phyloP scores from a whole-genome alignment of 1,139 yeast genomes.

The Zygoascus hellenicus region DNA sequence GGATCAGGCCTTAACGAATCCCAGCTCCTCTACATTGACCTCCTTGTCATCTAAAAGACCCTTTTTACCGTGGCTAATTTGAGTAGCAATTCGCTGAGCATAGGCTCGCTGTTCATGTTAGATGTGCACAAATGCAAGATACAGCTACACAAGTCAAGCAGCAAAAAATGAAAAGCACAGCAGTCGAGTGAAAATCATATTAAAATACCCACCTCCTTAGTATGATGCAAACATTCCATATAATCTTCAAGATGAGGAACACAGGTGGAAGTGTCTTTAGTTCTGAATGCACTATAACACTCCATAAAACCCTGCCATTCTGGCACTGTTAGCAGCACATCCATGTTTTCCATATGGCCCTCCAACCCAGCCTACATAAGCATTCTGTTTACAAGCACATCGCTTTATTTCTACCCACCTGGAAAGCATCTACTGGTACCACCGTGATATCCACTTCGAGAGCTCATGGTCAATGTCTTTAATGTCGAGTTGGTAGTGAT shows the following conservation, averaged over 20 bases:
- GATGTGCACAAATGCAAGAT: too few species aligned
- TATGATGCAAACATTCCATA: slow-evolving; percentile 45
- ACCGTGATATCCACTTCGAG: slow-evolving; percentile 37
- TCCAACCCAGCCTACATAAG: too few species aligned
- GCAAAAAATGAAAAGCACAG: background rate
- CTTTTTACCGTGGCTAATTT: slow-evolving; percentile 7
- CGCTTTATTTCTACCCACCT: slow-evolving; percentile 27
- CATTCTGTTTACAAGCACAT: too few species aligned
- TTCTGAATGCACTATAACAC: slow-evolving; percentile 40
- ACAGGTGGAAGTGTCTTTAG: slow-evolving; percentile 37
- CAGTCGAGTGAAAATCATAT: background rate
- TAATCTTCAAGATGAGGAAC: slow-evolving; percentile 42
- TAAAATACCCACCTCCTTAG: slow-evolving; percentile 35
- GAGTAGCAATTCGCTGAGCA: slow-evolving; percentile 9
- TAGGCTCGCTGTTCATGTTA: slow-evolving; percentile 12
- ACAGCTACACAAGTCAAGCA: too few species aligned
- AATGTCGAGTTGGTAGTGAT: background rate
- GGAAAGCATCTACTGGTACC: slow-evolving; percentile 46
- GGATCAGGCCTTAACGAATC: slow-evolving; percentile 22
- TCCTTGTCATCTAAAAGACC: slow-evolving; percentile 12
- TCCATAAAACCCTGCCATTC: slow-evolving; percentile 44
- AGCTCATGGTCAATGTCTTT: slow-evolving; percentile 11
- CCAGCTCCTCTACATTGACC: slow-evolving; percentile 27
- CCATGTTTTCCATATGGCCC: too few species aligned
- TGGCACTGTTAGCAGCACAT: slow-evolving; percentile 11